phyloP scores from a whole-genome alignment of 176 grass and related monocot genomes.

The Aegilops longissima region DNA sequence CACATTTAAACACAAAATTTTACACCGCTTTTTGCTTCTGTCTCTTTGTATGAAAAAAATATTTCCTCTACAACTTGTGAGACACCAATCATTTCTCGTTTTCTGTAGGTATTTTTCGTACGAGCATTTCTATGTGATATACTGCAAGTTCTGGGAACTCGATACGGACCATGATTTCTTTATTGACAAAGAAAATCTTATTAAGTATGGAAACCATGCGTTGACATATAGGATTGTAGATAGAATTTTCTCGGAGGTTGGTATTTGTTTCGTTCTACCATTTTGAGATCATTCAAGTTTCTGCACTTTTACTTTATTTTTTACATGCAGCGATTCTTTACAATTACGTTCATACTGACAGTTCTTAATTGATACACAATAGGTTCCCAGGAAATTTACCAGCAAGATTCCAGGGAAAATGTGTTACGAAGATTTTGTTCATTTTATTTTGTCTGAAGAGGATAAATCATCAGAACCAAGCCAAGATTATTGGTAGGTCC shows the following conservation, averaged over 20 bases:
- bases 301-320: not conserved
- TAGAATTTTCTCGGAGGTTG: constrained; percentile 95
- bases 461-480: constrained; percentile 83
- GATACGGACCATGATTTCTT: constrained; percentile 96
- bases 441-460: constrained; percentile 92
- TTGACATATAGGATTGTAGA: constrained; percentile 98
- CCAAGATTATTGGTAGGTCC: constrained; percentile 70
- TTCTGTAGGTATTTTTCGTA: constrained; percentile 87
- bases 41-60: not conserved
- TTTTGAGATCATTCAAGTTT: constrained; percentile 26
- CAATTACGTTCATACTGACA: not conserved
- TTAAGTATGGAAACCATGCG: constrained; percentile 96
- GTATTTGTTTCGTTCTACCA: constrained; percentile 18
- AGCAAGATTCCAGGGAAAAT: constrained; percentile 86
- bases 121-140: constrained; percentile 98
- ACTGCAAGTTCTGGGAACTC: constrained; percentile 97
- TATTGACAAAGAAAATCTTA: constrained; percentile 96
- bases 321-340: not conserved
- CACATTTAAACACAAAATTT: constrained; percentile 6
- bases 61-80: not conserved
- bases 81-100: constrained; percentile 7
- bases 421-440: constrained; percentile 94
- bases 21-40: not conserved
- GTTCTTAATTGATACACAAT: constrained; percentile 9
- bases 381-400: constrained; percentile 94